These are phyloP conservation scores for Penicillium sp. DNA, from an alignment of 2,329 filamentous ascomycete species.

Conservation along the genomic window DNA sequence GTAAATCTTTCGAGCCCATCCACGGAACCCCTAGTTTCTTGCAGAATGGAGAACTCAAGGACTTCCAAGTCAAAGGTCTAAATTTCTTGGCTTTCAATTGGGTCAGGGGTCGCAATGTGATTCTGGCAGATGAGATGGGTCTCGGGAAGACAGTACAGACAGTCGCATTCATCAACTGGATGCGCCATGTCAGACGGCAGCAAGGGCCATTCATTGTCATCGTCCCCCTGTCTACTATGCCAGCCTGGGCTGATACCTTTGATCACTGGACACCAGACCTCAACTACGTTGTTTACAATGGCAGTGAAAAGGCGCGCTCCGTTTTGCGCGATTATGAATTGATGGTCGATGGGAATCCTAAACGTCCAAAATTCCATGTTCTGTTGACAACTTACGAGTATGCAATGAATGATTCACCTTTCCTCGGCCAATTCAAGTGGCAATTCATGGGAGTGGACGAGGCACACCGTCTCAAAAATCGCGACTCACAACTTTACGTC, in stretches of 20 bases:
- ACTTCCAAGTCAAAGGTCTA: slow-evolving; percentile 89
- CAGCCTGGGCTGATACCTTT: slow-evolving; percentile 97
- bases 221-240: slow-evolving; percentile 95
- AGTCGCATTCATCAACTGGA: slow-evolving; percentile 94
- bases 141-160: slow-evolving; percentile 98
- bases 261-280: slow-evolving; percentile 93
- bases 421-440: slow-evolving; percentile 90
- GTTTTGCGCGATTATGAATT: slow-evolving; percentile 91
- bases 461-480: slow-evolving; percentile 93
- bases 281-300: slow-evolving; percentile 96
- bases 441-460: slow-evolving; percentile 96
- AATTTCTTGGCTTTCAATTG: slow-evolving; percentile 97
- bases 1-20: slow-evolving; percentile 68
- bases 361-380: slow-evolving; percentile 95
- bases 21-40: slow-evolving; percentile 84
- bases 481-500: slow-evolving; percentile 87
- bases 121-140: slow-evolving; percentile 97
- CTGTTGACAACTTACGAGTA: slow-evolving; percentile 97
- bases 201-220: slow-evolving; percentile 95
- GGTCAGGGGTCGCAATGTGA: slow-evolving; percentile 91
- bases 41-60: slow-evolving; percentile 76
- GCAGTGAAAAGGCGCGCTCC: slow-evolving; percentile 77
- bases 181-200: slow-evolving; percentile 82
- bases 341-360: slow-evolving; percentile 78
- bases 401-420: slow-evolving; percentile 79